A percentile compares a stretch with the other conserved stretches of the same genome.
These are phyloP conservation scores for Talaromyces trachyspermus DNA, from an alignment of 495 filamentous ascomycete genomes.

Conservation along the genomic window DNA sequence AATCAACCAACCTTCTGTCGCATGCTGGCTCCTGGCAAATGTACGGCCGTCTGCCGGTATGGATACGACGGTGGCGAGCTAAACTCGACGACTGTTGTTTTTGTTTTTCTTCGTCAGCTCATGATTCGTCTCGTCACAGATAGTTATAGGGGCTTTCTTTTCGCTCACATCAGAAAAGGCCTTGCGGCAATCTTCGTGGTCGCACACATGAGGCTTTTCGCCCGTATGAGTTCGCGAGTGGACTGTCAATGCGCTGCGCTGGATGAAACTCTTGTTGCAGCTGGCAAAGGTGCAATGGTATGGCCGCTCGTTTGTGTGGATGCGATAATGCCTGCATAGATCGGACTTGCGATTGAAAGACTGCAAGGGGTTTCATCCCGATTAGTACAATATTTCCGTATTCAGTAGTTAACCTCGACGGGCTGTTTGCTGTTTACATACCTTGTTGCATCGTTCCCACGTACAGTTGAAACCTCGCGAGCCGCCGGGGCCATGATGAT, in stretches of 20 bases:
- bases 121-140: no score
- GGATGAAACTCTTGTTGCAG: conserved; percentile 86
- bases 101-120: no score
- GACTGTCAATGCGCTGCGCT: conserved; percentile 79
- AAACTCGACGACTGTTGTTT: conserved; percentile 70
- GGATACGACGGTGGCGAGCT: conserved; percentile 78
- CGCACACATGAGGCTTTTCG: conserved; percentile 82
- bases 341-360: conserved; percentile 93
- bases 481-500: conserved; percentile 37
- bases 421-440: conserved; percentile 12
- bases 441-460: conserved; percentile 42
- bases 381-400: background rate
- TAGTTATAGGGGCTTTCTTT: conserved; percentile 2
- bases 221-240: conserved; percentile 84
- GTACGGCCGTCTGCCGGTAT: conserved; percentile 81
- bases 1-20: conserved; percentile 66
- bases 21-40: conserved; percentile 73
- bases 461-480: conserved; percentile 42
- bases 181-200: conserved; percentile 72
- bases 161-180: conserved; percentile 74
- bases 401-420: no score
- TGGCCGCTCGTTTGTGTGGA: conserved; percentile 85
- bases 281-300: conserved; percentile 62
- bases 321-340: conserved; percentile 78
- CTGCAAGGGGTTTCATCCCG: conserved; percentile 30